Base-by-base conservation (phyloP, 2,329 filamentous ascomycete species). In the Huntiella decipiens region DNA sequence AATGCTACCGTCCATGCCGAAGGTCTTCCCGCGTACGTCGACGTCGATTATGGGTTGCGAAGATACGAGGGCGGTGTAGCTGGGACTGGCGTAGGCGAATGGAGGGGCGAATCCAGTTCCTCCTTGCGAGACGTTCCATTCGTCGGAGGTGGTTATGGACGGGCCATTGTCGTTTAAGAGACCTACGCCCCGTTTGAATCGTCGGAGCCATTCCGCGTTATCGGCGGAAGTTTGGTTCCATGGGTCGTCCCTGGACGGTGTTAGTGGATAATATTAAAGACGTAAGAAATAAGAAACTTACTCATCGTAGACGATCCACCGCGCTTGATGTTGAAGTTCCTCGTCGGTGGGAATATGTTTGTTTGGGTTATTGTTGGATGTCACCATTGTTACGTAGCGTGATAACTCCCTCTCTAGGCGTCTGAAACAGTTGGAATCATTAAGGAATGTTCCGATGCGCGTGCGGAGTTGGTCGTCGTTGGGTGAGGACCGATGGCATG, bases 181-280 rank as follows among this genome's bases (percentile, higher is more conserved):
- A 13, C 71, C 71, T 1, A 61, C 64, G 41, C 73, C 66, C 8
- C 71, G 66, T 57, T 79, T 78, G 61, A 79, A 77, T 38, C 73
- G 66, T 47, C 67, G 63, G 10, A 79, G 63, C 74, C 74, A 79
- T 56, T 78, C 73, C 1, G 63, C 65, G 51, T 78, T 77, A 54
- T 78, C 74, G 28, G 73, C 73, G 1, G 71, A 70, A 0, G 74
- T 78, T 52, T 74, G 69, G 55, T 78, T 77, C 70, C 73, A 77
- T 2, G 71, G 71, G 53, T 77, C 74, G 47, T 77, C 74, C 47
- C 71, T 74, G 38, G 1, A 13, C 3, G 17, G 5, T 34, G 51
- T 57, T 51, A 60, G 53, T 42, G 8, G 2, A 2, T 28, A 37
- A 37, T 34, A 7, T 48, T 34, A 50, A 46, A 15, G 32, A 16